Conservation (phyloP, 805 yeast species). For the Pichia paraexigua region DNA sequence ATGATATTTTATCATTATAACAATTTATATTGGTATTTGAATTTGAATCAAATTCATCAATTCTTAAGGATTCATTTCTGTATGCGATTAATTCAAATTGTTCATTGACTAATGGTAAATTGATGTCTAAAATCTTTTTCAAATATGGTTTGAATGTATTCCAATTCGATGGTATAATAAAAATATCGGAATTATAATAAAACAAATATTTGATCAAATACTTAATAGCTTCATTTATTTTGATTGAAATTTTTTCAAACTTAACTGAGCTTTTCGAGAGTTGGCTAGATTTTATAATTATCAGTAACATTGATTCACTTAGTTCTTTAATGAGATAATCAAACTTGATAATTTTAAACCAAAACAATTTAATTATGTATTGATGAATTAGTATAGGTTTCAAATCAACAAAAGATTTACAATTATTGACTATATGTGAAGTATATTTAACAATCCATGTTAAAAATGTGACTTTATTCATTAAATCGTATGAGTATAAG, state of each 20-base stretch:
- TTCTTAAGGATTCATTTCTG: constrained; percentile 64
- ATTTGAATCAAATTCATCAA: constrained; percentile 29
- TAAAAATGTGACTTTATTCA: constrained; percentile 56
- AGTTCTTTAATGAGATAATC: constrained; percentile 59
- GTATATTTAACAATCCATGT: constrained; percentile 56
- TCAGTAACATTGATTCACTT: constrained; percentile 46
- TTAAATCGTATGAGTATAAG: constrained; percentile 57
- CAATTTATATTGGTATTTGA: neutral
- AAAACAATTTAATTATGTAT: constrained; percentile 55
- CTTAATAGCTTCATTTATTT: constrained; percentile 21
- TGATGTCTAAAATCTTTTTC: constrained; percentile 31
- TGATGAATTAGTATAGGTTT: constrained; percentile 27
- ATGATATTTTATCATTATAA: constrained; percentile 13
- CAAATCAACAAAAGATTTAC: constrained; percentile 15
- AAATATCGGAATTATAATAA: constrained; percentile 46
- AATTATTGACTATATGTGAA: constrained; percentile 16
- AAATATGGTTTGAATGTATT: constrained; percentile 40
- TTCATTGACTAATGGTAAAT: constrained; percentile 29
- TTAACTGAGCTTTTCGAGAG: constrained; percentile 11
- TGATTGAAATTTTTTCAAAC: constrained; percentile 13
- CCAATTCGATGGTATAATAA: constrained; percentile 63
- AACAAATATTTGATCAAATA: constrained; percentile 36
- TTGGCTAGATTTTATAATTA: constrained; percentile 16
- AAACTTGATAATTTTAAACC: constrained; percentile 53
- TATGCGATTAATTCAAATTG: constrained; percentile 55